Conservation (phyloP, 805 yeast species). For the Wickerhamiella australiensis region DNA sequence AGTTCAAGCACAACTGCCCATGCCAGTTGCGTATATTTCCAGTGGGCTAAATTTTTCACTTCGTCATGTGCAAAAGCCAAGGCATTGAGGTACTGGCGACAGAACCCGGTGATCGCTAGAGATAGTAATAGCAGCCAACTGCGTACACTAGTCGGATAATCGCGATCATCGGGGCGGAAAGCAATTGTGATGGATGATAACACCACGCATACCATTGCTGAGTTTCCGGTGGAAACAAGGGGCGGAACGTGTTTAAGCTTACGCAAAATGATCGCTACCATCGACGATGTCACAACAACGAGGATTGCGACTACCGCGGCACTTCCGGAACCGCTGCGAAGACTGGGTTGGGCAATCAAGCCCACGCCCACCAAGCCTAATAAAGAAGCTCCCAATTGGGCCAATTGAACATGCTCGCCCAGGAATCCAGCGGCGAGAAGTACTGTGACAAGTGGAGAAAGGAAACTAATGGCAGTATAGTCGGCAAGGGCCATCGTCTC, state of each 20-base stretch:
- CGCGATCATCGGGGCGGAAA: slow-evolving; percentile 32
- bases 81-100: slow-evolving; percentile 67
- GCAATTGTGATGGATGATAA: slow-evolving; percentile 32
- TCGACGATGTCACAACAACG: slow-evolving; percentile 18
- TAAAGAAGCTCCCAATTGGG: slow-evolving; percentile 59
- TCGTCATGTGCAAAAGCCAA: slow-evolving; percentile 72
- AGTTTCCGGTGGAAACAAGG: slow-evolving; percentile 62
- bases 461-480: slow-evolving; percentile 69
- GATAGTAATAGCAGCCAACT: slow-evolving; percentile 46
- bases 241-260: slow-evolving; percentile 54
- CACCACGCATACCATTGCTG: slow-evolving; percentile 48
- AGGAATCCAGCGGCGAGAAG: slow-evolving; percentile 56
- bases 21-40: slow-evolving; percentile 63
- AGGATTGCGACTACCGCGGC: slow-evolving; percentile 59
- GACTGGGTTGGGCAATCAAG: slow-evolving; percentile 69
- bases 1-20: slow-evolving; percentile 71
- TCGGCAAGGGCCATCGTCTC: slow-evolving; percentile 67
- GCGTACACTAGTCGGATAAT: background rate
- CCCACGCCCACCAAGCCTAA: slow-evolving; percentile 65
- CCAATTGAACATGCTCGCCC: slow-evolving; percentile 49
- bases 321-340: slow-evolving; percentile 36
- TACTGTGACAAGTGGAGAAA: slow-evolving; percentile 67
- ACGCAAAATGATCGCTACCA: background rate
- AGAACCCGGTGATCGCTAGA: slow-evolving; percentile 68
- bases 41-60: slow-evolving; percentile 64